Conservation (phyloP, 2,329 filamentous ascomycete genomes). For the Macrophomina pseudophaseolina region DNA sequence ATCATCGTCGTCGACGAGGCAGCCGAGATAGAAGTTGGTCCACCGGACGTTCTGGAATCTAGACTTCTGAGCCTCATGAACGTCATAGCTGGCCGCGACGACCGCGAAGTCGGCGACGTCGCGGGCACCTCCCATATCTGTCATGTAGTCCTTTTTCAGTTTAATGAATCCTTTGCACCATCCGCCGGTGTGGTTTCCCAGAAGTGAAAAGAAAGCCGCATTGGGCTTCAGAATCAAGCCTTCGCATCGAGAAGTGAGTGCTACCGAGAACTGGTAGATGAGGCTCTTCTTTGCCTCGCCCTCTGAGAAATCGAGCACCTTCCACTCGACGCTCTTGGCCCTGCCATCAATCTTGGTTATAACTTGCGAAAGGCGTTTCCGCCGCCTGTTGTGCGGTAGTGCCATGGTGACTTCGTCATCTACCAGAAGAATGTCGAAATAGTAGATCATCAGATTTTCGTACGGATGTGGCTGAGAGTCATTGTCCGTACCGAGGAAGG, state of each 20-base stretch:
- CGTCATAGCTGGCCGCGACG: slow-evolving; percentile 74
- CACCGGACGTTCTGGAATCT: slow-evolving; percentile 64
- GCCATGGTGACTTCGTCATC: slow-evolving; percentile 60
- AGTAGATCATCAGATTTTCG: slow-evolving; percentile 66
- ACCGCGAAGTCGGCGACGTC: slow-evolving; percentile 75
- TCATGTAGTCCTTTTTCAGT: slow-evolving; percentile 85
- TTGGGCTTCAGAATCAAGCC: slow-evolving; percentile 83
- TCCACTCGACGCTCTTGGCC: slow-evolving; percentile 69
- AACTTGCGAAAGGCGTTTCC: slow-evolving; percentile 63
- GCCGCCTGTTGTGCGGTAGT: slow-evolving; percentile 64
- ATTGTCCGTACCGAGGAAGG: slow-evolving; percentile 67
- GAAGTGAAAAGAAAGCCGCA: slow-evolving; percentile 70
- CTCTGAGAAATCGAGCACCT: slow-evolving; percentile 69
- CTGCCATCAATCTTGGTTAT: slow-evolving; percentile 63
- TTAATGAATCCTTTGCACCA: slow-evolving; percentile 67
- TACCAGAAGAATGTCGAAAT: slow-evolving; percentile 64
- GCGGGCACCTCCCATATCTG: slow-evolving; percentile 73
- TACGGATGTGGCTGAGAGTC: slow-evolving; percentile 67
- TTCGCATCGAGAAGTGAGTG: slow-evolving; percentile 71
- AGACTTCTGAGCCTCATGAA: slow-evolving; percentile 64
- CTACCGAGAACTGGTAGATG: slow-evolving; percentile 66
- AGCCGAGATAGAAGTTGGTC: slow-evolving; percentile 83
- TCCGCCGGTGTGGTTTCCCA: slow-evolving; percentile 22
- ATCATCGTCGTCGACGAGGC: slow-evolving; percentile 70
- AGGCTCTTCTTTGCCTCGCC: slow-evolving; percentile 60